These are phyloP conservation scores for Marasmius oreades DNA, from an alignment of 1,284 basidiomycete species.

Conservation along the genomic window DNA sequence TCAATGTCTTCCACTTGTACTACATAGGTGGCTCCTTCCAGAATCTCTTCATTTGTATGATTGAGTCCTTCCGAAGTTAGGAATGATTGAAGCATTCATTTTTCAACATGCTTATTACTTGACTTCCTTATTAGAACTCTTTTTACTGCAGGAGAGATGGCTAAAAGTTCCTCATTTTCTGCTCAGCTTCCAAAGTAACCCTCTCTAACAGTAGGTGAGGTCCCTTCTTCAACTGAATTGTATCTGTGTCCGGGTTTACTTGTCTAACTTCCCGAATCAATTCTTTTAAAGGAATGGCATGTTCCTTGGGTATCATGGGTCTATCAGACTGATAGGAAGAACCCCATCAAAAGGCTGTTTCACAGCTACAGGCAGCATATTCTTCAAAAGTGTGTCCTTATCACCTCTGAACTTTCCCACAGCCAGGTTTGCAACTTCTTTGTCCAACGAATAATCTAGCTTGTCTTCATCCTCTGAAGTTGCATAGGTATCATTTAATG, in stretches of 20 bases:
- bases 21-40: background rate
- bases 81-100: too few relatives aligned
- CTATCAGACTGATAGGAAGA: background rate
- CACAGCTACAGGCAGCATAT: background rate
- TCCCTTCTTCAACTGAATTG: background rate
- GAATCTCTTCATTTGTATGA: background rate
- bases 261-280: background rate
- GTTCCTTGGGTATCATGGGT: background rate
- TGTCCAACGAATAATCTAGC: background rate
- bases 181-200: background rate
- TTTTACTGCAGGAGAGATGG: background rate
- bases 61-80: too few relatives aligned
- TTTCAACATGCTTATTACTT: background rate
- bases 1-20: background rate
- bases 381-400: background rate
- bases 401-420: background rate
- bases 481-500: background rate
- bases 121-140: background rate
- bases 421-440: background rate
- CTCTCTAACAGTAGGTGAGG: background rate
- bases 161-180: background rate
- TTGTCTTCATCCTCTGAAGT: background rate
- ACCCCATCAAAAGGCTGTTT: background rate
- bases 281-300: background rate
- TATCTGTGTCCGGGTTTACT: background rate